Evolutionary conservation across 2,329 filamentous ascomycete genomes (phyloP).

Genomic region (Thermomyces lanuginosus): DNA sequence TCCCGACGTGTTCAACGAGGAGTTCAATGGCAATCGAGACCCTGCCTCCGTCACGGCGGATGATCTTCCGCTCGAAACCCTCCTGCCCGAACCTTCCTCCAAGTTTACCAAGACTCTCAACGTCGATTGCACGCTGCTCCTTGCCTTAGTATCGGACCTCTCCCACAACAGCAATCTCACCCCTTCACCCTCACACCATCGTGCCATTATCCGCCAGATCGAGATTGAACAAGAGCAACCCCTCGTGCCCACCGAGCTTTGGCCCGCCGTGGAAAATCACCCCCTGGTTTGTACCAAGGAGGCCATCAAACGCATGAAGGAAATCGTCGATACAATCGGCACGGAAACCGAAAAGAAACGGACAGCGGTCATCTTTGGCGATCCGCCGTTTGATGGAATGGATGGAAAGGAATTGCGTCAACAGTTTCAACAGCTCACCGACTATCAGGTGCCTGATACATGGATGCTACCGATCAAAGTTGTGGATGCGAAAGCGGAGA

Average conservation of each 20-base stretch:
- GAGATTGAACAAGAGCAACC: constrained; percentile 46
- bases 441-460: constrained; percentile 36
- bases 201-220: constrained; percentile 47
- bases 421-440: constrained; percentile 32
- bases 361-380: constrained; percentile 41
- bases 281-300: constrained; percentile 49
- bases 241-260: constrained; percentile 44
- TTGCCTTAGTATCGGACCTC: constrained; percentile 58
- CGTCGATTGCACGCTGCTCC: constrained; percentile 46
- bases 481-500: constrained; percentile 33
- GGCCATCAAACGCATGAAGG: constrained; percentile 49
- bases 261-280: constrained; percentile 41
- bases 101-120: constrained; percentile 30
- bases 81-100: constrained; percentile 27
- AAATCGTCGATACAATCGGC: constrained; percentile 48
- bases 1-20: constrained; percentile 5
- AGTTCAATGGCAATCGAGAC: constrained; percentile 4
- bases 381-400: constrained; percentile 21
- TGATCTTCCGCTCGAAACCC: constrained; percentile 13
- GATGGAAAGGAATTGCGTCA: constrained; percentile 18
- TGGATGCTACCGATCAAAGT: constrained; percentile 46
- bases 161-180: constrained; percentile 38
- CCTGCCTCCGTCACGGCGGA: constrained; percentile 6
- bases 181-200: constrained; percentile 39
- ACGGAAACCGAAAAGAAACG: constrained; percentile 45